phyloP scores from a whole-genome alignment of 495 filamentous ascomycete genomes.

The Hypoxylon fragiforme region DNA sequence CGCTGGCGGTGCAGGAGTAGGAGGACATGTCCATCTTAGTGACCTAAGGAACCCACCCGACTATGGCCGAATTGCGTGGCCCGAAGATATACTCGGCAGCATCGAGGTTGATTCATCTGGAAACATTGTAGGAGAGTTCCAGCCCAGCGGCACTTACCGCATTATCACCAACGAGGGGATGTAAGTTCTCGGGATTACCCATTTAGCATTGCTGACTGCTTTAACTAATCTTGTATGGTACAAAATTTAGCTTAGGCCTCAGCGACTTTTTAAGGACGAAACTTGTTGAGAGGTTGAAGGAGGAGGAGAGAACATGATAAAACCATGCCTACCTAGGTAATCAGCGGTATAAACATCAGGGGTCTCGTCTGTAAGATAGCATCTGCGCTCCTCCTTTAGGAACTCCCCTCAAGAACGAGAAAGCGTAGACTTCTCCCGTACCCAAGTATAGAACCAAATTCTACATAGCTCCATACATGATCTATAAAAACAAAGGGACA shows the following conservation, averaged over 20 bases:
- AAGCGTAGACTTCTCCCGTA: no score
- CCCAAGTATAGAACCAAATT: no score
- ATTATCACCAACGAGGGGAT: slow-evolving; percentile 70
- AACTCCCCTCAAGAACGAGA: no score
- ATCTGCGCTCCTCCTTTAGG: no score
- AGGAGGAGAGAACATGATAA: slow-evolving; percentile 46
- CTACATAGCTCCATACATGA: no score
- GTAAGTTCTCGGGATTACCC: slow-evolving; percentile 49
- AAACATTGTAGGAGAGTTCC: slow-evolving; percentile 67
- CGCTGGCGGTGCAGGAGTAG: slow-evolving; percentile 76
- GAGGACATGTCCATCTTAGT: slow-evolving; percentile 88
- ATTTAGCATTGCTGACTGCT: not conserved
- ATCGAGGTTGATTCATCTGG: slow-evolving; percentile 80
- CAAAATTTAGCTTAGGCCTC: slow-evolving; percentile 51
- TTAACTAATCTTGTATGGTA: slow-evolving; percentile 20
- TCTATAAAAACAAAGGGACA: no score
- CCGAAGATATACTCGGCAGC: slow-evolving; percentile 93
- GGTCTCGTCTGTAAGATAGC: no score
- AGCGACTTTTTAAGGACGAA: slow-evolving; percentile 60
- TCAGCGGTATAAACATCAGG: not conserved
- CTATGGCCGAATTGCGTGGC: slow-evolving; percentile 85
- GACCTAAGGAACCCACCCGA: slow-evolving; percentile 83
- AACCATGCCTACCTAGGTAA: no score
- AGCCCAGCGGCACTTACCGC: slow-evolving; percentile 69
- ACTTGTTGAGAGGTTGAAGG: slow-evolving; percentile 53